phyloP scores from a whole-genome alignment of 2,329 filamentous ascomycete species.

The Colletotrichum sp. region DNA sequence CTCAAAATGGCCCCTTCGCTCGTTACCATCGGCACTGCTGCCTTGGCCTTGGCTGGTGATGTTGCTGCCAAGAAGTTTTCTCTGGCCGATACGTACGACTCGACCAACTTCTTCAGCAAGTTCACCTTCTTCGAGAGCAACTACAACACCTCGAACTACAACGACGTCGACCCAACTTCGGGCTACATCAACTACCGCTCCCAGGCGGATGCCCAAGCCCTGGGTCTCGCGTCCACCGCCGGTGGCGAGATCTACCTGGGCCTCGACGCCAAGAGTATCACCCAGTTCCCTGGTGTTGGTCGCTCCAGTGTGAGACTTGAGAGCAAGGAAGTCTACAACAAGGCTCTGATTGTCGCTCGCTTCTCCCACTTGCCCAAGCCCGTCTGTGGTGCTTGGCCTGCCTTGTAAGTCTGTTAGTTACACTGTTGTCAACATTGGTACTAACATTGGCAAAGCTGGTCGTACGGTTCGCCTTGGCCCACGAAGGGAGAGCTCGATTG shows the following conservation, averaged over 20 bases:
- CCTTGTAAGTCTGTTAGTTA: conserved; percentile 52
- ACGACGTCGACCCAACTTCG: conserved; percentile 60
- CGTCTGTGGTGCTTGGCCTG: conserved; percentile 75
- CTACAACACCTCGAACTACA: conserved; percentile 19
- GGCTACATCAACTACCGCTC: conserved; percentile 66
- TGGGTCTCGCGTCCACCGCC: conserved; percentile 38
- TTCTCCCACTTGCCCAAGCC: conserved; percentile 71
- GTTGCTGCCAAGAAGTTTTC: conserved; percentile 39
- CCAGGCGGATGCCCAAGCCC: conserved; percentile 34
- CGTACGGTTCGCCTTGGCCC: conserved; percentile 62
- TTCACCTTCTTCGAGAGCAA: conserved; percentile 44
- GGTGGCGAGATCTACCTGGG: conserved; percentile 42
- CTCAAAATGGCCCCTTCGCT: conserved; percentile 46
- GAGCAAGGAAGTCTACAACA: conserved; percentile 66
- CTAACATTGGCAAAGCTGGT: conserved; percentile 43
- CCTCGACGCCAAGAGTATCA: conserved; percentile 34
- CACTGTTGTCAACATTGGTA: neutral
- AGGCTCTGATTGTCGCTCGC: conserved; percentile 73
- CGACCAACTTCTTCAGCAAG: conserved; percentile 52
- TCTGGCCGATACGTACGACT: conserved; percentile 44
- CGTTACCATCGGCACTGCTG: conserved; percentile 41
- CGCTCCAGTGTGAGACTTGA: conserved; percentile 68
- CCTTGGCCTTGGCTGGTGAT: conserved; percentile 37
- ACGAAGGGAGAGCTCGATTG: conserved; percentile 69
- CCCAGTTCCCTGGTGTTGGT: conserved; percentile 32